Base-by-base conservation (phyloP, 108 stramenopile genomes). In the Fistulifera pelliculosa region DNA sequence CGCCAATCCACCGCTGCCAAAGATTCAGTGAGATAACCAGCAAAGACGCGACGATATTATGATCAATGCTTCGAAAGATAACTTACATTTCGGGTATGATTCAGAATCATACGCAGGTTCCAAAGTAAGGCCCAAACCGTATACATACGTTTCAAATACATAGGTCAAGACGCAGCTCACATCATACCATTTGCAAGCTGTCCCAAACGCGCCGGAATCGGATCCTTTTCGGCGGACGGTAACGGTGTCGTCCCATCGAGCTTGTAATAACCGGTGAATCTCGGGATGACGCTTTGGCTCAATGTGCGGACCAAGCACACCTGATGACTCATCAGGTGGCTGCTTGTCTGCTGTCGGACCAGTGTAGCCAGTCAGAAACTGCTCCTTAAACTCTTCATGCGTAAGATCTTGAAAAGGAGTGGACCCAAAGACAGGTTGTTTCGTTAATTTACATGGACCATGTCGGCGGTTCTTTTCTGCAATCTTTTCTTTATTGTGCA, bases 1-100 rank as follows among this genome's bases (percentile, higher is more conserved):
- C 90, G 65, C 90, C 90, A 92, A 61, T 92, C 90, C 0, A 87
- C 54, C 3, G 80, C 53, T 12, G 68, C 61, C 6, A 83, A 81
- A 55, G 61, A 66, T 24, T 48, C 47, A 55, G 31, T 55, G 38
- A 64, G 62, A 55, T 68, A 63, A 38, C 60, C 72, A n/a, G 60
- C 65, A 12, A 51, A 23, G 19, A 23, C 3, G 21, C 5, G 6
- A 23, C n/a, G 11, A 51, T 26, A 7, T 6, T 3, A 35, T 35
- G 8, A 35, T 35, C 31, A 35, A 6, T 35, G 31, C n/a, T 41
- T 41, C 12, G 40, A 14, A 14, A 11, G 44, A 2, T 18, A 7
- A 54, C 27, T 27, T 31, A 27, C 23, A 27, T 38, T 54, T 54
- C 15, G 56, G 56, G 42, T 70, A 79, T 2, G 70, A 41, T 47